A percentile compares a stretch with the other conserved stretches of the same genome.
Evolutionary conservation across 1,139 yeast species (phyloP).

Genomic region (Suhomyces bokatorum): DNA sequence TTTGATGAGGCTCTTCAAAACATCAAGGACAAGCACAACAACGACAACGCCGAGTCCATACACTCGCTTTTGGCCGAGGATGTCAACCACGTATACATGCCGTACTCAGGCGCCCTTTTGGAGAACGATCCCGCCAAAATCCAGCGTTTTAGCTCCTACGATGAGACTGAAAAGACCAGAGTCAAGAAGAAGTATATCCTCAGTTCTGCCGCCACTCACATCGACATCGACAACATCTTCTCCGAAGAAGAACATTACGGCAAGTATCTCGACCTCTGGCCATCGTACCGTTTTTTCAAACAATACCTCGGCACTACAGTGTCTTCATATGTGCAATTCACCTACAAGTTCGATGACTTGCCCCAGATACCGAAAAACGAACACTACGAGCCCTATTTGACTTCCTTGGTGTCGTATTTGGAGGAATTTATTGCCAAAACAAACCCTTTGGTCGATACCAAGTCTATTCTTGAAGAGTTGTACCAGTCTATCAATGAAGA

Average conservation of each 20-base stretch:
- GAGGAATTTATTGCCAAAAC: slow-evolving; percentile 44
- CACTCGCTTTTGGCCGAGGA: slow-evolving; percentile 29
- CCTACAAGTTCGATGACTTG: slow-evolving; percentile 47
- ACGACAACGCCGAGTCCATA: slow-evolving; percentile 4
- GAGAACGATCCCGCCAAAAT: slow-evolving; percentile 6
- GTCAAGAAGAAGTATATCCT: slow-evolving; percentile 40
- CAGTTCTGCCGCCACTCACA: slow-evolving; percentile 50
- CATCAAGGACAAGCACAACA: slow-evolving; percentile 31
- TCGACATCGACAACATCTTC: slow-evolving; percentile 53
- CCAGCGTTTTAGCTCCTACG: slow-evolving; percentile 8
- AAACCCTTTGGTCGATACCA: slow-evolving; percentile 52
- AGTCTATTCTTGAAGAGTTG: slow-evolving; percentile 31
- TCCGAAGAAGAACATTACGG: slow-evolving; percentile 66
- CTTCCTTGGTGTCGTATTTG: slow-evolving; percentile 2
- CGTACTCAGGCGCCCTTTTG: slow-evolving; percentile 34
- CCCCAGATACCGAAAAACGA: slow-evolving; percentile 26
- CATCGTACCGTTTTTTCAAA: slow-evolving; percentile 52
- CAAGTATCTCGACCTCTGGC: slow-evolving; percentile 56
- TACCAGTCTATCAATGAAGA: slow-evolving; percentile 13
- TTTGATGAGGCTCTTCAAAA: slow-evolving; percentile 46
- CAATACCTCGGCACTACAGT: slow-evolving; percentile 35
- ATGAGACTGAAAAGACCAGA: slow-evolving; percentile 24
- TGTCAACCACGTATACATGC: slow-evolving; percentile 34
- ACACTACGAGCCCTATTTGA: slow-evolving; percentile 46
- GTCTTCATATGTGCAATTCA: slow-evolving; percentile 52